Conservation (phyloP, 257 asterid genomes). For the Osmanthus fragrans region DNA sequence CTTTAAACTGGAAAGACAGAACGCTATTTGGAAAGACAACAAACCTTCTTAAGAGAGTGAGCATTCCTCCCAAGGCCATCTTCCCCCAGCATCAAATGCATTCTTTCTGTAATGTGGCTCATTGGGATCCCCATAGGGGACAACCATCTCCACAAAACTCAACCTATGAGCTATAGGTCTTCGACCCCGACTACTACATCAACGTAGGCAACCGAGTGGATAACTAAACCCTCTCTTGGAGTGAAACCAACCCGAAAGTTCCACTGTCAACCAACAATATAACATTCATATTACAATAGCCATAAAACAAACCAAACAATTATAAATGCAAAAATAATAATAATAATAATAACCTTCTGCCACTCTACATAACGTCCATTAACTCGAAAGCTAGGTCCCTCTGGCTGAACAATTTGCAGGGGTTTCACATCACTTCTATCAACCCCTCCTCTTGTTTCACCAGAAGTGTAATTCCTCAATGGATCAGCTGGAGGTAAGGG, state of each 20-base stretch:
- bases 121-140: constrained; percentile 98
- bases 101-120: constrained; percentile 96
- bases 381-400: constrained; percentile 96
- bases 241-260: constrained; percentile 95
- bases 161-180: constrained; percentile 95
- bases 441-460: constrained; percentile 93
- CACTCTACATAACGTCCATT: constrained; percentile 84
- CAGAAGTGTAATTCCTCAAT: constrained; percentile 86
- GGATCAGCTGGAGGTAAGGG: constrained; percentile 98
- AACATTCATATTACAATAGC: constrained; percentile 16
- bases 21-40: not conserved
- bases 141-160: constrained; percentile 99
- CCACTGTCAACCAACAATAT: constrained; percentile 65
- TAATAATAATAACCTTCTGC: constrained; percentile 69
- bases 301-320: constrained; percentile 8
- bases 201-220: constrained; percentile 93
- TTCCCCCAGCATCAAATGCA: constrained; percentile 99
- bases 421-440: constrained; percentile 96
- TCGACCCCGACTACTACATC: constrained; percentile 98
- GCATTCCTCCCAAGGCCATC: constrained; percentile 99
- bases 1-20: not conserved
- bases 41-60: constrained; percentile 92
- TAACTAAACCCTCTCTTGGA: constrained; percentile 95
- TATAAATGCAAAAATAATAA: constrained; percentile 1
- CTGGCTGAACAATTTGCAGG: constrained; percentile 84